Evolutionary conservation across 371 early-diverging fungal species (phyloP).

Genomic region (Mucor irregularis): DNA sequence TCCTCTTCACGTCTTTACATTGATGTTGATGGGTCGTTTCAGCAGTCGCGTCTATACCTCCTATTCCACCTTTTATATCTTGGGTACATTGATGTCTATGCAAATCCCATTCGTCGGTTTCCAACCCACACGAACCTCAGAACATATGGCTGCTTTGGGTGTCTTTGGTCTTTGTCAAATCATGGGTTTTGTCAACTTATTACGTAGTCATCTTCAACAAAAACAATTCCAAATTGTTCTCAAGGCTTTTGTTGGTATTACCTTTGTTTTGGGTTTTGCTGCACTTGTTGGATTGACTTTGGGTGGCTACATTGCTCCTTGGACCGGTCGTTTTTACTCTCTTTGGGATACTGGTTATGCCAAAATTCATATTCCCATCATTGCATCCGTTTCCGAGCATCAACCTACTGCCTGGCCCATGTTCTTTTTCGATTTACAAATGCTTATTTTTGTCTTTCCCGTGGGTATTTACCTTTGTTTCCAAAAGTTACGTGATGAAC

Average conservation of each 20-base stretch:
- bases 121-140: slow-evolving; percentile 94
- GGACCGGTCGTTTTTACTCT: slow-evolving; percentile 98
- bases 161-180: slow-evolving; percentile 93
- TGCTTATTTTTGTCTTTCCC: slow-evolving; percentile 93
- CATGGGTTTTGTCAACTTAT: slow-evolving; percentile 83
- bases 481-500: slow-evolving; percentile 88
- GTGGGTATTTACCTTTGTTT: slow-evolving; percentile 97
- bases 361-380: slow-evolving; percentile 97
- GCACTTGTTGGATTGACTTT: slow-evolving; percentile 68
- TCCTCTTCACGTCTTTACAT: slow-evolving; percentile 93
- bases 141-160: slow-evolving; percentile 98
- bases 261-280: slow-evolving; percentile 53
- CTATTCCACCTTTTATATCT: slow-evolving; percentile 95
- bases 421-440: slow-evolving; percentile 97
- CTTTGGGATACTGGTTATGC: slow-evolving; percentile 99
- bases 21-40: slow-evolving; percentile 96
- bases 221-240: slow-evolving; percentile 84
- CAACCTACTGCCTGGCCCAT: slow-evolving; percentile 99
- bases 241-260: slow-evolving; percentile 63
- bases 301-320: slow-evolving; percentile 93
- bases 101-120: slow-evolving; percentile 99
- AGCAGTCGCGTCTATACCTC: slow-evolving; percentile 92
- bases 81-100: slow-evolving; percentile 97
- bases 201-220: slow-evolving; percentile 79
- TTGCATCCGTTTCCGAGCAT: slow-evolving; percentile 99